Conservation (phyloP, 164 flowering plant species). For the Berberis thunbergii region DNA sequence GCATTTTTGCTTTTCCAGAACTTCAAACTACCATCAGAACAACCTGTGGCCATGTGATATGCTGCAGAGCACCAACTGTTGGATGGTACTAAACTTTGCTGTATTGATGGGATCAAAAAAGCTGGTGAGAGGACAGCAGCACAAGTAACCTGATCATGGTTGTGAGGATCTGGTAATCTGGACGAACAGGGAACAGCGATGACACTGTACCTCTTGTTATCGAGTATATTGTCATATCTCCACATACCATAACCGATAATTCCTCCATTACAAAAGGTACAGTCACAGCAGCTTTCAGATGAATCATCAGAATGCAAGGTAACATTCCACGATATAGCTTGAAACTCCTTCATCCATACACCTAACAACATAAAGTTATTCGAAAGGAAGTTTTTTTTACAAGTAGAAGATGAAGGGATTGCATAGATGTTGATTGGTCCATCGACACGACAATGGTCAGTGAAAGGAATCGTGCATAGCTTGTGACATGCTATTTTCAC, state of each 20-base stretch:
- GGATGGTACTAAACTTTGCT: constrained; percentile 15
- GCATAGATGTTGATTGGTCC: constrained; percentile 49
- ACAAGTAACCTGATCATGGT: constrained; percentile 49
- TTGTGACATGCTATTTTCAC: constrained; percentile 33
- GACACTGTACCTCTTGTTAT: constrained; percentile 38
- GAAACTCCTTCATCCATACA: constrained; percentile 58
- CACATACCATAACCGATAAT: constrained; percentile 10
- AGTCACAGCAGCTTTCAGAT: constrained; percentile 24
- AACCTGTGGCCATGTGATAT: constrained; percentile 81
- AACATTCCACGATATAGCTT: constrained; percentile 75
- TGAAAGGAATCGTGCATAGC: constrained; percentile 64
- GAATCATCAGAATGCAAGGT: constrained; percentile 40
- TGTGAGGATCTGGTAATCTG: constrained; percentile 42
- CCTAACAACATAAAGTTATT: constrained; percentile 57
- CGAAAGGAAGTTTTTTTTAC: constrained; percentile 21
- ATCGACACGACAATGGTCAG: constrained; percentile 19
- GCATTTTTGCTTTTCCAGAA: constrained; percentile 58
- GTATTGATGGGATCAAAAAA: constrained; percentile 20
- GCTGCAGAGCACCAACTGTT: constrained; percentile 27
- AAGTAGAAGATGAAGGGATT: constrained; percentile 35
- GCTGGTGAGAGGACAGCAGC: constrained; percentile 43
- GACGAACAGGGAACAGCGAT: constrained; percentile 46
- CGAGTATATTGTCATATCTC: constrained; percentile 37
- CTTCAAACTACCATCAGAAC: constrained; percentile 63
- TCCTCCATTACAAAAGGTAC: constrained; percentile 22